phyloP scores from a whole-genome alignment of 129 eudicot genomes.

The Artemisia argyi region DNA sequence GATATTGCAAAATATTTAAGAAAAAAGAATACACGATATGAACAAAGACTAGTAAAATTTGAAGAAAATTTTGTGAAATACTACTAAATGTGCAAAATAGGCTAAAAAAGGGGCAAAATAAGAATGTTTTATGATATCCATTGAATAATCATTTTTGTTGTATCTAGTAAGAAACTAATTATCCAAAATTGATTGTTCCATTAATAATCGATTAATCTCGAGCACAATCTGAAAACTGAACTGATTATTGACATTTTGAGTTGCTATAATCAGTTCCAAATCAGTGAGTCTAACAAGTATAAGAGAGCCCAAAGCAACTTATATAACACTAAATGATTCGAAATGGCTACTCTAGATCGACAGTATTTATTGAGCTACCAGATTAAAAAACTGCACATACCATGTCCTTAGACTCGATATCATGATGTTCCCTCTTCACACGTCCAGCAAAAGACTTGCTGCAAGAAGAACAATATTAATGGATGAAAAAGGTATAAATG shows the following conservation, averaged over 20 bases:
- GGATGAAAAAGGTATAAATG: not conserved
- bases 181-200: not conserved
- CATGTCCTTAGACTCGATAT: slow-evolving; percentile 52
- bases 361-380: not conserved
- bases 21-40: not conserved
- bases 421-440: slow-evolving; percentile 69
- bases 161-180: not conserved
- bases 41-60: not conserved
- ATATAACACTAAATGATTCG: not conserved
- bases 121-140: not conserved
- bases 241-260: not conserved
- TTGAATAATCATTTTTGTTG: not conserved
- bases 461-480: slow-evolving; percentile 3
- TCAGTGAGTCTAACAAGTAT: not conserved
- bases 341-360: not conserved
- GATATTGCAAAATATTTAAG: not conserved
- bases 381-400: slow-evolving; percentile 40
- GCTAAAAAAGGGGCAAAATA: not conserved
- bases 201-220: not conserved
- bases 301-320: not conserved
- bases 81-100: not conserved
- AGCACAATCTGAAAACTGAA: not conserved
- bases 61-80: not conserved
- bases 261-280: not conserved
- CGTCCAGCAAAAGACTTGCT: slow-evolving; percentile 53